phyloP scores from a whole-genome alignment of 2,329 filamentous ascomycete genomes.

The Lasiodiplodia gonubiensis region DNA sequence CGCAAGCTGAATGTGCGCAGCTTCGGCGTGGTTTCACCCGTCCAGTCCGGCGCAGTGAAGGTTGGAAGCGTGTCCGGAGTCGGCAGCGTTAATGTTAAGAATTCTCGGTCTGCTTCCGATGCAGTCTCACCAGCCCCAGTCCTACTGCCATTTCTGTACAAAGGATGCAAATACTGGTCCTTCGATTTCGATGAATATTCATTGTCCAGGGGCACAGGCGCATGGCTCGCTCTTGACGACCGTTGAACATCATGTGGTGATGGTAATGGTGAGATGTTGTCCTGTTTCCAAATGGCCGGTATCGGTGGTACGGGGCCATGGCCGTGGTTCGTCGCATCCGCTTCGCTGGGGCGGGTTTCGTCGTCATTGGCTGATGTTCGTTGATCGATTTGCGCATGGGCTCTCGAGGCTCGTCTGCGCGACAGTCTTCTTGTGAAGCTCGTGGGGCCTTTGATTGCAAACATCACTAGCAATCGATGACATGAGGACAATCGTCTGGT shows the following conservation, averaged over 20 bases:
- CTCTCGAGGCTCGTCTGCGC: not conserved
- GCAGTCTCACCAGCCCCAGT: not conserved
- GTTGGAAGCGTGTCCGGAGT: slow-evolving; percentile 5
- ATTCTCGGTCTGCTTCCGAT: not conserved
- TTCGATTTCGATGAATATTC: not conserved
- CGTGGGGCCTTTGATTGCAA: not conserved
- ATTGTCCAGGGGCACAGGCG: too few species aligned
- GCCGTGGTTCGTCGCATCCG: too few species aligned
- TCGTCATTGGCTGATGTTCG: not conserved
- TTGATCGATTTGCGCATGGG: not conserved
- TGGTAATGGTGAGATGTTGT: not conserved
- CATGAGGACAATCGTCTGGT: not conserved
- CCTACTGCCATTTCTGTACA: not conserved
- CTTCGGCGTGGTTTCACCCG: not conserved
- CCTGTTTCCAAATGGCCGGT: slow-evolving; percentile 5
- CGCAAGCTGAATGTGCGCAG: slow-evolving; percentile 11
- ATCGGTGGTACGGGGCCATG: too few species aligned
- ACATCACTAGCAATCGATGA: not conserved
- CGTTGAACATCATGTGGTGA: not conserved
- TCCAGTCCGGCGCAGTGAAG: slow-evolving; percentile 8
- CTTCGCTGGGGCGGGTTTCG: too few species aligned
- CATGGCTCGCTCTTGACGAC: not conserved
- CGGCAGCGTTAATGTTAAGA: not conserved
- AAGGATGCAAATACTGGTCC: not conserved
- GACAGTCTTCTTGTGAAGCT: not conserved